Percentiles rank a stretch among this genome's conserved stretches.
phyloP scores from a whole-genome alignment of 2,329 filamentous ascomycete species.

The Fusarium buharicum region DNA sequence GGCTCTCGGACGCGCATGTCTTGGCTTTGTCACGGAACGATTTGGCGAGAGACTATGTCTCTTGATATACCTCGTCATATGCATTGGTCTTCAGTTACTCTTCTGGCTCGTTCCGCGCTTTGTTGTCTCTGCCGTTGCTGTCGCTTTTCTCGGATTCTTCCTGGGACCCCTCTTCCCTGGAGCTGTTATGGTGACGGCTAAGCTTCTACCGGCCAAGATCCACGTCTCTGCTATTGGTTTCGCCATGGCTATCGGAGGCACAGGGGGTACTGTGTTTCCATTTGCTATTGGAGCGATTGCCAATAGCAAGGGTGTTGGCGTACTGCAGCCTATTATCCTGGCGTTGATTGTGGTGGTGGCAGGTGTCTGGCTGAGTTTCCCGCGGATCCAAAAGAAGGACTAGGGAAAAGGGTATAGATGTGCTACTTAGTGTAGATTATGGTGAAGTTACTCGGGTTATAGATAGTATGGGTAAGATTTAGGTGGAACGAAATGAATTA shows the following conservation, averaged over 20 bases:
- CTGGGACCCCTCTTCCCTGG: conserved; percentile 79
- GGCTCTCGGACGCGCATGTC: conserved; percentile 71
- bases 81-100: conserved; percentile 71
- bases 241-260: conserved; percentile 76
- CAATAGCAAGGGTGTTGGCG: conserved; percentile 58
- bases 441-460: no score
- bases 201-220: conserved; percentile 73
- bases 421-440: no score
- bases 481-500: no score
- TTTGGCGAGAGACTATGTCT: conserved; percentile 72
- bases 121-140: conserved; percentile 65
- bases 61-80: conserved; percentile 68
- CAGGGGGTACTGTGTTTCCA: conserved; percentile 71
- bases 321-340: conserved; percentile 62
- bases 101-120: conserved; percentile 70
- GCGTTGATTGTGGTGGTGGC: conserved; percentile 53
- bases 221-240: conserved; percentile 81
- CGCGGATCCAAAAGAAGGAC: conserved; percentile 50
- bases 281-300: conserved; percentile 73
- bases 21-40: conserved; percentile 76
- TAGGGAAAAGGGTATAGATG: neutral
- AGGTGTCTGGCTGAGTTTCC: conserved; percentile 52
- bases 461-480: no score
- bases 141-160: conserved; percentile 77
- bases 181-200: conserved; percentile 75